Base-by-base conservation (phyloP, 805 yeast genomes). In the Candida railenensis region DNA sequence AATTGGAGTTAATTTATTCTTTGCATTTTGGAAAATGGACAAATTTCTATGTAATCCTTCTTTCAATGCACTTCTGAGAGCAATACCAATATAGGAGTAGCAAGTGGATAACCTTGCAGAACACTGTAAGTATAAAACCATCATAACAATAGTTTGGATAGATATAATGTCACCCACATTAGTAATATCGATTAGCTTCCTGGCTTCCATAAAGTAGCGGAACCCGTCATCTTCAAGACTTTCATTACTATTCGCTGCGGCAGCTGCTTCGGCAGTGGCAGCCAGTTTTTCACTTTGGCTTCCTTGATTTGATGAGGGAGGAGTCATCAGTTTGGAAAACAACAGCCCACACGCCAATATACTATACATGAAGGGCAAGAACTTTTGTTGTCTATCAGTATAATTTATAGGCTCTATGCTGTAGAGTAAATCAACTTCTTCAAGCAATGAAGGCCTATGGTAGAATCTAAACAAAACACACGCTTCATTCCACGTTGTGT, bases 331-430 rank as follows among this genome's bases (percentile, higher is more conserved):
- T 57, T 82, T 82, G 33, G 80, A 76, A 55, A 90, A 88, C 33
- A 89, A 69, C 3, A 89, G 87, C 14, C 97, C 97, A 52, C 89
- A 88, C 0, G 96, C 96, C 67, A 90, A 74, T n/a, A 89, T 87
- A 1, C 94, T 81, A 65, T 89, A 89, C 37, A 89, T 82, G 49
- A 90, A 73, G 0, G 96, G 96, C 44, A 88, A 66, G 51, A 89
- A 85, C 53, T 81, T 78, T 49, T 80, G 85, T 59, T 88, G 95
- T 48, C 85, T 77, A 52, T 84, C 83, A 2, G 88, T 81, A 62
- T 83, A 85, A 48, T 79, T 78, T 14, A 77, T 74, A 0, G 95
- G 92, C 56, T 86, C 90, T 8, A 87, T 76, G 38, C 83, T 85
- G 63, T 89, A 89, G 22, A 89, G 67, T 46, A 86, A 80, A 53